Base-by-base conservation (phyloP, 164 flowering plant genomes). In the Saururus chinensis region DNA sequence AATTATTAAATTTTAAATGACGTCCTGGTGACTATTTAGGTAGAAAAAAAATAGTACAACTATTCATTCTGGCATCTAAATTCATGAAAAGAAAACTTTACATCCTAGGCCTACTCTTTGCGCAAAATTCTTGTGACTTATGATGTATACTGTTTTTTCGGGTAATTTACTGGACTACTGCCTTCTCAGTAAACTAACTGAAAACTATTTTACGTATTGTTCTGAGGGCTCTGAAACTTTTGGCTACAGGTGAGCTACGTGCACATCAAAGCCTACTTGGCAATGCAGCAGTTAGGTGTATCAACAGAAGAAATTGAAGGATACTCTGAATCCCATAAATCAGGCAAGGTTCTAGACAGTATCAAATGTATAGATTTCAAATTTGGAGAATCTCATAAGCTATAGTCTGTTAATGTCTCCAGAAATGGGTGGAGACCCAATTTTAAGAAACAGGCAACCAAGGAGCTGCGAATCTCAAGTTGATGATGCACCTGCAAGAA, bases 191-290 rank as follows among this genome's bases (percentile, higher is more conserved):
- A 30, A 30, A 30, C 37, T 30, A 30, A 30, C 37, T 30, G 37
- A 30, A 30, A 30, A 30, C 6, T 30, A 30, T 30, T 2, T 30
- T 30, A 30, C 6, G 37, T 30, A 30, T 30, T 30, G 6, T 30
- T 6, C 37, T 30, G 37, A 30, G 37, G 37, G 6, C 37, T 30
- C 37, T 30, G 37, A 30, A 30, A 30, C 37, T 30, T 30, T 30
- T 30, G 4, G 8, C 12, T 63, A 63, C 66, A 83, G 88, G 73
- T 83, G 60, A 78, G 67, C 59, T 83, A 83, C 61, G 17, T 51
- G 12, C 84, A 78, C 61, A 80, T 83, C 71, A 80, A 75, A 72
- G 59, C 61, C 25, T 75, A 64, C 65, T 63, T 81, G 72, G 20
- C 66, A 54, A 69, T 83, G 77, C 74, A 69, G 63, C 73, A 74